Base-by-base conservation (phyloP, 208 protist species). In the Sergeia podlipaevii region DNA sequence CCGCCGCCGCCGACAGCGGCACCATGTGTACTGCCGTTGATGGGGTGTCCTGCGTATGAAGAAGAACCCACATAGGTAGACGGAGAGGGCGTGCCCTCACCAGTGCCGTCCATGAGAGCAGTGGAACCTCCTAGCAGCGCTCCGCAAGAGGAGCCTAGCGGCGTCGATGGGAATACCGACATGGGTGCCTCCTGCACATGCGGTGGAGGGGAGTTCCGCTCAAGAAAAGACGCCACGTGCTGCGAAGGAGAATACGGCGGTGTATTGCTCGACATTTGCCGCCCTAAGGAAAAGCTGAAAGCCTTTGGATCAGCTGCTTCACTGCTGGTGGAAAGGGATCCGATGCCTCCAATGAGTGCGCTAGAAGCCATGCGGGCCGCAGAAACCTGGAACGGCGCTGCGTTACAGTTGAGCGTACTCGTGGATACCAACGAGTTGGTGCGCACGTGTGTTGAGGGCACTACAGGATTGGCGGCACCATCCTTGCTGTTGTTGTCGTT, bases 181-280 rank as follows among this genome's bases (percentile, higher is more conserved):
- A 33, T 7, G 5, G 52, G 26, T 4, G 38, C 4, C 17, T 27
- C 15, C 17, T 20, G 23, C 11, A 10, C 52, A 24, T 39, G 52
- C 1, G 73, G 67, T 0, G 51, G 27, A 7, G 63, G 60, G 4
- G 70, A 70, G 43, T 39, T 46, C 39, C 66, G 65, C 45, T 71
- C 63, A 15, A 75, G 60, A 21, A 75, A 60, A 24, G 60, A 63
- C 10, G 67, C 33, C 6, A 83, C 66, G 15, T 75, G 59, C 48
- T 66, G 61, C 5, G 75, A 78, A 0, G 75, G 70, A 2, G 70
- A 78, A 53, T 78, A 78, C 29, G 47, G 47, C 21, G 52, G 38
- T 10, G 65, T 37, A 47, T 54, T 61, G 44, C 29, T 71, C 45
- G 66, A 66, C 24, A 75, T 42, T 45, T 65, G 55, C 47, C 56